Evolutionary conservation across 805 yeast genomes (phyloP), one percentile per base, ranked within the genome.

Genomic region (Scheffersomyces amazonensis): DNA sequence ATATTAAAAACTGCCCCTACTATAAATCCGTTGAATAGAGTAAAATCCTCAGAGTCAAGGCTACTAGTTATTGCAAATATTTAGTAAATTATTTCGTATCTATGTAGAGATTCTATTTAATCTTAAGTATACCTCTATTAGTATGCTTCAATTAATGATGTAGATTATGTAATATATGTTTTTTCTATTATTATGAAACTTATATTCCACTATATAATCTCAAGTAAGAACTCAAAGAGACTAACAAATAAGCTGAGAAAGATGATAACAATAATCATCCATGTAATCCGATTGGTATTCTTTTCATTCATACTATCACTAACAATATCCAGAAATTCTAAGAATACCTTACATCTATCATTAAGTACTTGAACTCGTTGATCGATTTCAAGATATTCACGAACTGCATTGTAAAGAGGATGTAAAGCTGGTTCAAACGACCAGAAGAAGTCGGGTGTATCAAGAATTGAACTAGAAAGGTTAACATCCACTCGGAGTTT

Each of bases 371-470:
- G 90, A 21, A 91, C 96, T 37, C 99, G 69, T 61, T 87, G 96
- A 56, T 91, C 97, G 44, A 93, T 90, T 62, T 93, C 99, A 40
- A 93, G 66, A 53, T 93, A 93, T 47, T 93, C 96, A 41, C 96
- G 67, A 40, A 90, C 81, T 1, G 97, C 97, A 24, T 73, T 72
- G 60, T 93, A 93, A 30, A 93, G 67, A 3, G 98, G 98, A 57
- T 91, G 95, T 47, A 93, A 73, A 27, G 96, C 90, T 4, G 99
- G 99, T 62, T 93, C 99, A 44, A 76, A 35, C 21, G 90, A 86
- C 99, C 99, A 93, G 60, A 93, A 93, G 54, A 87, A 89, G 44
- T 88, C 96, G 0, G 99, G 99, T 0, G 96, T 89, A 54, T 93
- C 99, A 37, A 93, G 69, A 16, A 93, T 89, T 46, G 87, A 87